Conservation (phyloP, 805 yeast species). For the Saturnispora zaruensis region DNA sequence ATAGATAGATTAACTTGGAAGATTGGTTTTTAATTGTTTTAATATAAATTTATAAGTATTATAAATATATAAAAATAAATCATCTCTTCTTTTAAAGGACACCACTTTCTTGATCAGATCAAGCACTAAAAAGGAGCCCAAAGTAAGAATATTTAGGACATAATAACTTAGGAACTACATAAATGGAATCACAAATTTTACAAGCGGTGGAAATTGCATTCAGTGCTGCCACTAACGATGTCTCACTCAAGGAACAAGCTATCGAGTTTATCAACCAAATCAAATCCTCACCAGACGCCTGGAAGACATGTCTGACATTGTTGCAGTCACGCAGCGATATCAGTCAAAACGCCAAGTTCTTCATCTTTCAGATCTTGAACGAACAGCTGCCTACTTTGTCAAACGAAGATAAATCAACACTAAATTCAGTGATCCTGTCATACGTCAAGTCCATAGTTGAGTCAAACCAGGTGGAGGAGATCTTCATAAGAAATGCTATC, state of each 20-base stretch:
- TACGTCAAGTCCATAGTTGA: conserved; percentile 30
- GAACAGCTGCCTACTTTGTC: conserved; percentile 39
- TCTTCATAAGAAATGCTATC: conserved; percentile 45
- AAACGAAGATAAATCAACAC: conserved; percentile 36
- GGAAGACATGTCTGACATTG: conserved; percentile 46
- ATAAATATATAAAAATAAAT: too few species aligned
- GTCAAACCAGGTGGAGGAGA: conserved; percentile 28
- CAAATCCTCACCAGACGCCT: conserved; percentile 47
- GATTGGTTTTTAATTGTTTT: not conserved
- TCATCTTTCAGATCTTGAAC: conserved; percentile 62
- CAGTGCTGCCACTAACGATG: conserved; percentile 52
- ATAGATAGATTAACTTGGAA: not conserved
- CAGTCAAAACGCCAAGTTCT: conserved; percentile 52
- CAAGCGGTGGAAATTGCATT: conserved; percentile 85
- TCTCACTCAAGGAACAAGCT: conserved; percentile 52
- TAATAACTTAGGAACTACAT: not conserved
- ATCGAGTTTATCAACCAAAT: conserved; percentile 44
- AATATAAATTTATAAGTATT: too few species aligned
- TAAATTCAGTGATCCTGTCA: conserved; percentile 42
- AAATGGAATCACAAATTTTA: conserved; percentile 53
- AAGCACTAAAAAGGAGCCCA: not conserved
- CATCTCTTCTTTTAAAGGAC: not conserved
- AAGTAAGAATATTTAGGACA: not conserved
- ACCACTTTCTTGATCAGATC: not conserved
- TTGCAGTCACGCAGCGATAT: conserved; percentile 19